A percentile compares a stretch with the other conserved stretches of the same genome.
Evolutionary conservation across 2,329 filamentous ascomycete species (phyloP).

Genomic region (Camptophora hylomeconis): DNA sequence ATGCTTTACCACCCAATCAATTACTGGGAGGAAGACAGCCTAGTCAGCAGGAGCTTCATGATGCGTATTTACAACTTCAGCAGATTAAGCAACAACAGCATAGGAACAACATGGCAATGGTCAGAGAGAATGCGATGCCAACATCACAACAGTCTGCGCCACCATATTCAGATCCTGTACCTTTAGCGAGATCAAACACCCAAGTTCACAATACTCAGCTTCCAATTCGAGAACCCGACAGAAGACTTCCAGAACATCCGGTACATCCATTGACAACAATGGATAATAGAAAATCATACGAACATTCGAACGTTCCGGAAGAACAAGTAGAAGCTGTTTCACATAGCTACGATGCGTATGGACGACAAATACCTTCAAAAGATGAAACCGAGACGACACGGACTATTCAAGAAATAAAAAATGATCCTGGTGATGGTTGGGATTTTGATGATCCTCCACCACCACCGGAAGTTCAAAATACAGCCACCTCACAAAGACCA

Average conservation of each 20-base stretch:
- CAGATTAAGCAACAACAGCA: conserved; percentile 39
- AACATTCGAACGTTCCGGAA: conserved; percentile 29
- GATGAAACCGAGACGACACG: conserved; percentile 29
- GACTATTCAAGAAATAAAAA: conserved; percentile 17
- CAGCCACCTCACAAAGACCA: conserved; percentile 49
- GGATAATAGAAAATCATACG: conserved; percentile 35
- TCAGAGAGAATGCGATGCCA: conserved; percentile 44
- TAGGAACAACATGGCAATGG: conserved; percentile 31
- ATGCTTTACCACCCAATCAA: conserved; percentile 28
- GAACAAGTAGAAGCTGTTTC: conserved; percentile 46
- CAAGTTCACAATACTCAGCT: conserved; percentile 26
- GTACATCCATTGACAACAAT: conserved; percentile 41
- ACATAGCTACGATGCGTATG: conserved; percentile 46
- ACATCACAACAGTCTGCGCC: conserved; percentile 41
- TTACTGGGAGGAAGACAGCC: conserved; percentile 37
- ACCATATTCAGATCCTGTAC: conserved; percentile 27
- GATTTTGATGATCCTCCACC: conserved; percentile 71
- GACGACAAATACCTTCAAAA: conserved; percentile 34
- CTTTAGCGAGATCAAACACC: conserved; percentile 28
- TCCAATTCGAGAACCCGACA: conserved; percentile 27
- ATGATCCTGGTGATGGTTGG: conserved; percentile 63
- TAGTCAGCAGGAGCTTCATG: conserved; percentile 43
- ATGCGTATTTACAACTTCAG: conserved; percentile 45
- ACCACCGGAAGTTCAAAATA: conserved; percentile 31
- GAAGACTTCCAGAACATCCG: conserved; percentile 27